phyloP scores from a whole-genome alignment of 257 asterid species.

The Apocynum venetum region DNA sequence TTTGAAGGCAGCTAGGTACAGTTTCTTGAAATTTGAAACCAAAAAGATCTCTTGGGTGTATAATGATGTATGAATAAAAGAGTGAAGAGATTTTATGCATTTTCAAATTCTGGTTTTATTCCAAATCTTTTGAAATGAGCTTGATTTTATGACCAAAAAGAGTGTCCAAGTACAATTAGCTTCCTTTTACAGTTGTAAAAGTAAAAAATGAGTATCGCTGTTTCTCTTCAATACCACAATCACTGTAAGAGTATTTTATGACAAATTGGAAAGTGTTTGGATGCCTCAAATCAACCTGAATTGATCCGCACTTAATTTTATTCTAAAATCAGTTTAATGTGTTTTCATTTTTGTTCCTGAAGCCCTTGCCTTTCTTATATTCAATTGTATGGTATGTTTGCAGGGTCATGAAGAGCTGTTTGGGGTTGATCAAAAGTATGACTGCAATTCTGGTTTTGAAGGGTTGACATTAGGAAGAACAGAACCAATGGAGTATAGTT shows the following conservation, averaged over 20 bases:
- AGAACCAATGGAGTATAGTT: conserved; percentile 69
- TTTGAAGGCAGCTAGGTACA: neutral
- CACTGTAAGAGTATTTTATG: neutral
- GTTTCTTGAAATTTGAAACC: neutral
- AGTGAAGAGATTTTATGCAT: neutral
- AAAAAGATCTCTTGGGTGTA: neutral
- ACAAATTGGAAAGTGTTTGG: neutral
- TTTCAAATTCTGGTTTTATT: neutral
- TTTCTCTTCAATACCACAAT: neutral
- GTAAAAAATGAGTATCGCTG: neutral
- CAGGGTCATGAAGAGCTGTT: conserved; percentile 48
- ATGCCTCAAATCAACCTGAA: neutral
- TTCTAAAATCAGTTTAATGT: neutral
- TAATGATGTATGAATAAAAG: neutral
- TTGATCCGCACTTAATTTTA: neutral
- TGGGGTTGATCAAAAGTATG: conserved; percentile 34
- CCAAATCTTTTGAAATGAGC: neutral
- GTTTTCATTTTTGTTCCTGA: conserved; percentile 5
- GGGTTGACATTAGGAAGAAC: conserved; percentile 42
- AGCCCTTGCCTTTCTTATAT: neutral
- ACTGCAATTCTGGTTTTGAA: conserved; percentile 25
- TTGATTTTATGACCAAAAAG: neutral
- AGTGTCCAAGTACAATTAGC: neutral
- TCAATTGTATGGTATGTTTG: conserved; percentile 14
- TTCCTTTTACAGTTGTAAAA: neutral